Evolutionary conservation across 1,139 yeast genomes (phyloP).

Genomic region (Scheffersomyces lignicola): DNA sequence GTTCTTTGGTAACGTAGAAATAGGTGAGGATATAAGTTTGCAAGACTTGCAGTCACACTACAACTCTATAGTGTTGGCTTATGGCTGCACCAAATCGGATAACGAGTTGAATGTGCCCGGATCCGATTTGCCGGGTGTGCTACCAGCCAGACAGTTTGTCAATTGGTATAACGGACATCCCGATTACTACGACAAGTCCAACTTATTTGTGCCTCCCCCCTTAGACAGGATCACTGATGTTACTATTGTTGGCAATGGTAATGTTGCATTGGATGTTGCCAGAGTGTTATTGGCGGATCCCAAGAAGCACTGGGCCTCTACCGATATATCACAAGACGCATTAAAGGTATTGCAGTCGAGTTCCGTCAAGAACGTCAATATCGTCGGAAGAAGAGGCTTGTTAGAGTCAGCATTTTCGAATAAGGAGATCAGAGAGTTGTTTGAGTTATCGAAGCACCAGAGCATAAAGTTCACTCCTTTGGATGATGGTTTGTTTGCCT

Average conservation of each 20-base stretch:
- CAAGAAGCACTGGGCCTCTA: conserved; percentile 55
- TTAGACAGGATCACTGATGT: conserved; percentile 64
- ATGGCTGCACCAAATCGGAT: conserved; percentile 74
- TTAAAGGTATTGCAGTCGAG: conserved; percentile 51
- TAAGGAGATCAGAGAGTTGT: conserved; percentile 84
- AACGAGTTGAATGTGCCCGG: conserved; percentile 61
- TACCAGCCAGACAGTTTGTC: conserved; percentile 85
- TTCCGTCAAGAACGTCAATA: conserved; percentile 59
- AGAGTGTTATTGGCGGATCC: conserved; percentile 67
- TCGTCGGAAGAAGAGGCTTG: conserved; percentile 86
- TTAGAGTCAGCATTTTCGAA: conserved; percentile 86
- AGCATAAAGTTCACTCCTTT: conserved; percentile 59
- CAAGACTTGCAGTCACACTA: conserved; percentile 52
- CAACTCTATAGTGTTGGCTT: conserved; percentile 74
- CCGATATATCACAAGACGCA: conserved; percentile 75
- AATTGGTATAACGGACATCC: conserved; percentile 98
- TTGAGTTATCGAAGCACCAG: conserved; percentile 55
- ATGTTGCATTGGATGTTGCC: conserved; percentile 94
- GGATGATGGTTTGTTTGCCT: conserved; percentile 41
- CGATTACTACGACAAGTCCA: conserved; percentile 38
- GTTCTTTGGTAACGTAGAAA: conserved; percentile 72
- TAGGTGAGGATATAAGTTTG: conserved; percentile 60
- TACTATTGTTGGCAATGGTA: conserved; percentile 92
- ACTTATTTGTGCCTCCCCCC: conserved; percentile 43
- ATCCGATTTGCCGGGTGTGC: conserved; percentile 59